Conservation (phyloP, 352 stramenopile species). For the Pythium dissimile region DNA sequence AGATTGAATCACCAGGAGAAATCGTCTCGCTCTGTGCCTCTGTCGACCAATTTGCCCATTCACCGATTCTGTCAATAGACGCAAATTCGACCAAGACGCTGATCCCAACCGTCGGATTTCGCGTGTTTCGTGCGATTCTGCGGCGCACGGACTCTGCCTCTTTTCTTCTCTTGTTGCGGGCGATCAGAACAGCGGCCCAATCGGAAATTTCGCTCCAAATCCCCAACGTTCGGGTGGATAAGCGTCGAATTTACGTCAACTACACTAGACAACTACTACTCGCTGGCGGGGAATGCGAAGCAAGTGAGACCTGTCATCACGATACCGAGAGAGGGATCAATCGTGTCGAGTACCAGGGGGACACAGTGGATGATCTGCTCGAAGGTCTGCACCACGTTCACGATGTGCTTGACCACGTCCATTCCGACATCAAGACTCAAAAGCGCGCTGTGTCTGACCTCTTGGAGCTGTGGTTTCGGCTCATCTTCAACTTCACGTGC, state of each 20-base stretch:
- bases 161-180: too few relatives aligned
- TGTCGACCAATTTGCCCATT: constrained; percentile 10
- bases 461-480: constrained; percentile 12
- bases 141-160: not conserved
- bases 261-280: too few relatives aligned
- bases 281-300: too few relatives aligned
- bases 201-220: too few relatives aligned
- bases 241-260: too few relatives aligned
- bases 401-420: too few relatives aligned
- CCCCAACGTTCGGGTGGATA: too few relatives aligned
- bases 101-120: not conserved
- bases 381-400: not conserved
- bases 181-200: too few relatives aligned
- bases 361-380: not conserved
- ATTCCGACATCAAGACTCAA: too few relatives aligned
- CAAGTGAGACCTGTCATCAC: too few relatives aligned
- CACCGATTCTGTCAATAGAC: not conserved
- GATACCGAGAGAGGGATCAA: not conserved
- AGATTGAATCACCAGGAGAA: not conserved
- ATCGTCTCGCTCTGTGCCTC: constrained; percentile 6
- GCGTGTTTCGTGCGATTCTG: not conserved
- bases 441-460: not conserved
- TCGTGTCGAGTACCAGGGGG: not conserved
- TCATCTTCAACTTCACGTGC: not conserved
- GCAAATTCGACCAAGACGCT: not conserved